phyloP scores from a whole-genome alignment of 371 early-diverging fungal species.

The Circinella minor region DNA sequence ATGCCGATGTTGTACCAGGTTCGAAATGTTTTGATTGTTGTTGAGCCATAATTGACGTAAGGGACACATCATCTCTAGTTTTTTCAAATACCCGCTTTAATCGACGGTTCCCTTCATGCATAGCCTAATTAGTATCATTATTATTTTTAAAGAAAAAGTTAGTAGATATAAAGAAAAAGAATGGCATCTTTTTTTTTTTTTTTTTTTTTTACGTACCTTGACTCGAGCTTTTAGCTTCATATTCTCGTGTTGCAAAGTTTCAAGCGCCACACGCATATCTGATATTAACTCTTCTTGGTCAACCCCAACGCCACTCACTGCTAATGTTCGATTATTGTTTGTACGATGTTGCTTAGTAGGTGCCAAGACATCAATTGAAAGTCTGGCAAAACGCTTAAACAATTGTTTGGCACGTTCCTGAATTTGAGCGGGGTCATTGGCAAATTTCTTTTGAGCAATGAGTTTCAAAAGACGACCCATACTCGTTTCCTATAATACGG shows the following conservation, averaged over 20 bases:
- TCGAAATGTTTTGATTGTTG: background rate
- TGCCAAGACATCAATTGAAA: constrained; percentile 43
- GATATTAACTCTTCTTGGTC: constrained; percentile 44
- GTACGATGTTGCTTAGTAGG: constrained; percentile 17
- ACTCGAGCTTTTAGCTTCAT: constrained; percentile 35
- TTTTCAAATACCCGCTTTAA: constrained; percentile 45
- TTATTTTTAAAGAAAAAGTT: background rate
- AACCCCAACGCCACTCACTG: constrained; percentile 39
- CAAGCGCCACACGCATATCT: constrained; percentile 44
- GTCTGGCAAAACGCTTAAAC: constrained; percentile 38
- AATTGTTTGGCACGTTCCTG: constrained; percentile 33
- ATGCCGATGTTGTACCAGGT: constrained; percentile 4
- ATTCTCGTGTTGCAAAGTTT: constrained; percentile 44
- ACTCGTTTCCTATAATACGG: constrained; percentile 43
- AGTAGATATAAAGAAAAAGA: background rate
- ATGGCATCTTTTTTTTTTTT: too few species aligned
- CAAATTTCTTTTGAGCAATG: constrained; percentile 38
- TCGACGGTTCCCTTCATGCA: constrained; percentile 42
- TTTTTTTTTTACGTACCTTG: constrained; percentile 28
- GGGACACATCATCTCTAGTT: constrained; percentile 18
- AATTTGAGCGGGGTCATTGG: constrained; percentile 38
- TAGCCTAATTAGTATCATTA: constrained; percentile 20
- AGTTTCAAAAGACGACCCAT: constrained; percentile 54
- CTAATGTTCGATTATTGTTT: constrained; percentile 19
- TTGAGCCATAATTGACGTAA: background rate